These are phyloP conservation scores for Cephalotrichum gorgonifer DNA, from an alignment of 2,329 filamentous ascomycete species.

Conservation along the genomic window DNA sequence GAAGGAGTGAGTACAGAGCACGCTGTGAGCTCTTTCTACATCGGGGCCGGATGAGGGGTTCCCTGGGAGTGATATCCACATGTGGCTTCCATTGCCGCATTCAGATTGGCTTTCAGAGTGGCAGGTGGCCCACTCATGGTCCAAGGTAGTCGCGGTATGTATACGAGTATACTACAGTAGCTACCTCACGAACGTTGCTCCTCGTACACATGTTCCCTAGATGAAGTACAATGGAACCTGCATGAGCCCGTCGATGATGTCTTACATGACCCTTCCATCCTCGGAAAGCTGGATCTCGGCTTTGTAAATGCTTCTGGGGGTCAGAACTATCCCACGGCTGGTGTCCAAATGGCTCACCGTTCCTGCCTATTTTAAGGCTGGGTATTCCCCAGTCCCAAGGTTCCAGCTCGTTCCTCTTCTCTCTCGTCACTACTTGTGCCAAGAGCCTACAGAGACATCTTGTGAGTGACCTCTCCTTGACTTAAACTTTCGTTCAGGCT, in stretches of 20 bases:
- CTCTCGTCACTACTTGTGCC: not conserved
- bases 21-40: not conserved
- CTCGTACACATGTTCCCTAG: no score
- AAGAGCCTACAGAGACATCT: not conserved
- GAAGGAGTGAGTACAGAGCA: not conserved
- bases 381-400: not conserved
- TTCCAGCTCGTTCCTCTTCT: not conserved
- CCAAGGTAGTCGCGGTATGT: not conserved
- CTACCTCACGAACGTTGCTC: no score
- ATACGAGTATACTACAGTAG: no score
- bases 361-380: not conserved
- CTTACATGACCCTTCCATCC: not conserved
- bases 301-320: not conserved
- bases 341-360: no score
- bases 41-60: not conserved
- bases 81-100: not conserved
- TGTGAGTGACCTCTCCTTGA: not conserved
- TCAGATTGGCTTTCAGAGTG: not conserved
- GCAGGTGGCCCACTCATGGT: not conserved
- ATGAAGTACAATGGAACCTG: not conserved
- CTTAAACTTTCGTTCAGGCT: not conserved
- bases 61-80: no score
- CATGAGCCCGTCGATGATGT: not conserved
- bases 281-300: not conserved
- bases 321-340: not conserved